Evolutionary conservation across 2,329 filamentous ascomycete genomes (phyloP).

Genomic region (Aspergillus sp.): DNA sequence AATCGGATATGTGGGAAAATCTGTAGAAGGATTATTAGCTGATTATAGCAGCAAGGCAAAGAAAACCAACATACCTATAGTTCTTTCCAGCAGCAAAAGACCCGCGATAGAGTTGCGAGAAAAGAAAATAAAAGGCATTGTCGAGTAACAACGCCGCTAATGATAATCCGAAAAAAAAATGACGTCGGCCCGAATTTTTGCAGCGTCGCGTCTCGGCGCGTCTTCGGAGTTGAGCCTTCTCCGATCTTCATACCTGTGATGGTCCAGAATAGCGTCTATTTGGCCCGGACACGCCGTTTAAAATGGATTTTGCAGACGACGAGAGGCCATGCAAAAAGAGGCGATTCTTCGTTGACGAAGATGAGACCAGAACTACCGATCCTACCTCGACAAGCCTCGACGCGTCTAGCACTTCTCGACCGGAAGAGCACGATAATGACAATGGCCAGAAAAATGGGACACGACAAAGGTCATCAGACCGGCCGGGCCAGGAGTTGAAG

Average conservation of each 20-base stretch:
- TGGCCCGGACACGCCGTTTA: background rate
- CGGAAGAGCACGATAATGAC: background rate
- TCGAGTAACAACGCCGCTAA: background rate
- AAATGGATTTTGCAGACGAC: conserved; percentile 35
- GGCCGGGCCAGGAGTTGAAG: background rate
- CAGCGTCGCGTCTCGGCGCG: conserved; percentile 28
- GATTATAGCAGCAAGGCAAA: background rate
- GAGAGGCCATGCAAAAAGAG: conserved; percentile 56
- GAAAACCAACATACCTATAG: background rate
- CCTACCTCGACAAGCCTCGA: conserved; percentile 8
- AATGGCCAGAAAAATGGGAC: background rate
- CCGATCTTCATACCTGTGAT: no score
- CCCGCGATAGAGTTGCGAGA: background rate
- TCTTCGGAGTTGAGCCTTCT: conserved; percentile 12
- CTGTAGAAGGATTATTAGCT: background rate
- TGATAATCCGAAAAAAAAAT: conserved; percentile 10
- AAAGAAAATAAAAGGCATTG: background rate
- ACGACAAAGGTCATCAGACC: background rate
- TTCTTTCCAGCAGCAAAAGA: background rate
- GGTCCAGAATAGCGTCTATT: no score
- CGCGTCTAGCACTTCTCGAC: conserved; percentile 11
- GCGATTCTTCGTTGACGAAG: conserved; percentile 55
- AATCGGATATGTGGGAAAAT: background rate
- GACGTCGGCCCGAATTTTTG: conserved; percentile 21
- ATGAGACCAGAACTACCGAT: conserved; percentile 10